Evolutionary conservation across 306 rosid species (phyloP).

Genomic region (Styphnolobium japonicum): DNA sequence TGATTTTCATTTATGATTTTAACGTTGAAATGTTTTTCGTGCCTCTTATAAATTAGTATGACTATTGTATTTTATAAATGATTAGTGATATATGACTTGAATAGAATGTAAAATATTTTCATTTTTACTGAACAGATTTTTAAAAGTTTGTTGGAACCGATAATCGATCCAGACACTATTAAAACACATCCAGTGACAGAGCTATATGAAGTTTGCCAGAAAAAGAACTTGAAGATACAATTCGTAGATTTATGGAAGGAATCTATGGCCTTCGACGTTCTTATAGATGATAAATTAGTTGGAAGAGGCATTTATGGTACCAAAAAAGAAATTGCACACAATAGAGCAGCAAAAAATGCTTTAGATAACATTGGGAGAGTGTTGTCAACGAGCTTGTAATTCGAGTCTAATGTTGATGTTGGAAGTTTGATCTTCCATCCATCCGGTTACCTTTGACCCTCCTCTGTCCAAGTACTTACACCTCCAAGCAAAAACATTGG

Average conservation of each 20-base stretch:
- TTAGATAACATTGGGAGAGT: conserved; percentile 32
- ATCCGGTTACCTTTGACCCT: too few species aligned
- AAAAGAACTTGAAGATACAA: conserved; percentile 27
- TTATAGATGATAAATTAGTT: conserved; percentile 26
- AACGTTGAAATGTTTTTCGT: too few species aligned
- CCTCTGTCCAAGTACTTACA: too few species aligned
- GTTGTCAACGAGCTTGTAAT: too few species aligned
- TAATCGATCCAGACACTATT: conserved; percentile 33
- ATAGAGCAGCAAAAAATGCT: conserved; percentile 63
- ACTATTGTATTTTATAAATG: neutral
- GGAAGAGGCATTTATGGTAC: conserved; percentile 37
- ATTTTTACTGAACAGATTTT: conserved; percentile 32
- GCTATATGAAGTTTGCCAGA: conserved; percentile 53
- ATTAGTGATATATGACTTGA: neutral
- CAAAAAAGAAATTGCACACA: conserved; percentile 51
- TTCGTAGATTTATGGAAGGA: conserved; percentile 48
- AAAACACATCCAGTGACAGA: conserved; percentile 45
- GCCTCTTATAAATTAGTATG: neutral
- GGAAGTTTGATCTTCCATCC: too few species aligned
- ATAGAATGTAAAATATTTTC: neutral
- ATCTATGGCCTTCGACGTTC: conserved; percentile 22
- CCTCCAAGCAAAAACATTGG: too few species aligned
- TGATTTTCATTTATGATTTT: too few species aligned
- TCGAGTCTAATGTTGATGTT: too few species aligned
- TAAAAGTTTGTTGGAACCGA: conserved; percentile 45